Conservation (phyloP, 169 alveolate genomes). For the Plasmodium cynomolgi region DNA sequence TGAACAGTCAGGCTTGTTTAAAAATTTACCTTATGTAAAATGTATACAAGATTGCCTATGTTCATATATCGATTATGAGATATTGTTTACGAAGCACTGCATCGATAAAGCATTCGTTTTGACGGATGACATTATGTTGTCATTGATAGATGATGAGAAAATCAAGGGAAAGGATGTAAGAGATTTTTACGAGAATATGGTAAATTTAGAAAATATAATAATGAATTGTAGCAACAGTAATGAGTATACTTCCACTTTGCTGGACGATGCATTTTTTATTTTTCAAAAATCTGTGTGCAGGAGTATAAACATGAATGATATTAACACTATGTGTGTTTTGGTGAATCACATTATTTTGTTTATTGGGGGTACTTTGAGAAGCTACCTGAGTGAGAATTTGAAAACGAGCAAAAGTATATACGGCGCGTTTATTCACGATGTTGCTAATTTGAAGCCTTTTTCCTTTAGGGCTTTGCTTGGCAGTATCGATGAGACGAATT, state of each 20-base stretch:
- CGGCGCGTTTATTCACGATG: constrained; percentile 48
- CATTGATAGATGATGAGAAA: constrained; percentile 30
- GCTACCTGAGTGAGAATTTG: constrained; percentile 37
- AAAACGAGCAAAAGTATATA: constrained; percentile 50
- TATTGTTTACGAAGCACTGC: constrained; percentile 30
- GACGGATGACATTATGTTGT: constrained; percentile 67
- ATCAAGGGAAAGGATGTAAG: background rate
- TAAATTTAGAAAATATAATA: background rate
- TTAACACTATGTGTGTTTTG: constrained; percentile 64
- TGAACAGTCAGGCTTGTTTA: constrained; percentile 17
- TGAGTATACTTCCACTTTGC: constrained; percentile 54
- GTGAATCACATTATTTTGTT: constrained; percentile 48
- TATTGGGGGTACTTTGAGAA: constrained; percentile 24
- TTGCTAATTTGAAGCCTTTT: constrained; percentile 18
- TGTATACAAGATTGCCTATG: constrained; percentile 48
- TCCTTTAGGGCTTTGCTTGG: constrained; percentile 21
- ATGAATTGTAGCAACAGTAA: background rate
- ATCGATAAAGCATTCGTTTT: constrained; percentile 62
- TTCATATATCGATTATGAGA: constrained; percentile 46
- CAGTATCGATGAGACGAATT: constrained; percentile 44
- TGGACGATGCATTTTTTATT: constrained; percentile 70
- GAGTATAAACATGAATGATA: constrained; percentile 70
- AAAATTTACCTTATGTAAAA: constrained; percentile 52
- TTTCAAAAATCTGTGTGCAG: constrained; percentile 69
- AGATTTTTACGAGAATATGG: background rate